These are phyloP conservation scores for Pseudoturritis turrita DNA, from an alignment of 345 rosid species.

Conservation along the genomic window DNA sequence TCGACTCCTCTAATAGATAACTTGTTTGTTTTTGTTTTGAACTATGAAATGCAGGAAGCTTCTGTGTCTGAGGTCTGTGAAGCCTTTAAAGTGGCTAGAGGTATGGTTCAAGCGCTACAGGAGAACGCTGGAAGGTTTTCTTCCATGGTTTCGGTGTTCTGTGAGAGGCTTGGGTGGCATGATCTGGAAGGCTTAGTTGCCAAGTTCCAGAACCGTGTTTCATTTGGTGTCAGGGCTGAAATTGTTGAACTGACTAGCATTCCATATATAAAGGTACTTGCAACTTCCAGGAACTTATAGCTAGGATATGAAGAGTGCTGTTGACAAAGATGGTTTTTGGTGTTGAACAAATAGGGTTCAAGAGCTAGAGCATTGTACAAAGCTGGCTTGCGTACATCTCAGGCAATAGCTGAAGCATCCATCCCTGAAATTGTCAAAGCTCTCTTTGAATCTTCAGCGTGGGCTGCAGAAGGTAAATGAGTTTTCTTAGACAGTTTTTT, in stretches of 20 bases:
- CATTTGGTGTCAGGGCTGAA: conserved; percentile 98
- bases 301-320: neutral
- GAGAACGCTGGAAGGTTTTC: conserved; percentile 99
- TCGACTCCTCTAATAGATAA: conserved; percentile 5
- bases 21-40: neutral
- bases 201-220: conserved; percentile 94
- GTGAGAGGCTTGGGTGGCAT: conserved; percentile 97
- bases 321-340: conserved; percentile 13
- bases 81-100: conserved; percentile 89
- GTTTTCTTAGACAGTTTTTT: conserved; percentile 7
- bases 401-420: conserved; percentile 94
- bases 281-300: conserved; percentile 7
- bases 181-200: conserved; percentile 88
- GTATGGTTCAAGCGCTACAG: conserved; percentile 94
- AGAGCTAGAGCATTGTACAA: conserved; percentile 94
- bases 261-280: conserved; percentile 80
- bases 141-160: conserved; percentile 92
- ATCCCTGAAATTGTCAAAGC: conserved; percentile 81
- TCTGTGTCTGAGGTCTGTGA: conserved; percentile 92
- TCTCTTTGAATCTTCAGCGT: conserved; percentile 81
- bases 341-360: conserved; percentile 60
- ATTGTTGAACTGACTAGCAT: conserved; percentile 92
- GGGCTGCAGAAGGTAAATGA: conserved; percentile 67
- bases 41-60: conserved; percentile 62
- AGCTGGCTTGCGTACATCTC: conserved; percentile 91